Evolutionary conservation across 2,329 filamentous ascomycete genomes (phyloP).

Genomic region (Corniculantispora saksenae): DNA sequence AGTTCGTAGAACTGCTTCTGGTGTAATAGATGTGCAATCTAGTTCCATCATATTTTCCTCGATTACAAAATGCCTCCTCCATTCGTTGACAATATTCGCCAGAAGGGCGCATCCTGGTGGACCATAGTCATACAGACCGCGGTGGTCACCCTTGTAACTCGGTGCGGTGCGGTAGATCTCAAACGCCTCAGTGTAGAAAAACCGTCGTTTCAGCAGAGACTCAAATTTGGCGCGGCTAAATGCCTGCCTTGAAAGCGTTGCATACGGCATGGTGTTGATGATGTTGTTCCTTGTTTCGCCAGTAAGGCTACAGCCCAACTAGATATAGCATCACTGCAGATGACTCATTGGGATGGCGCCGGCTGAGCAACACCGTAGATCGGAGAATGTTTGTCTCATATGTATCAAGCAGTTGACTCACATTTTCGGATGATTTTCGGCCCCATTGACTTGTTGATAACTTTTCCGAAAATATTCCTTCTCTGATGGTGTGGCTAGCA

Average conservation of each 20-base stretch:
- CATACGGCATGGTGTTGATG: no score
- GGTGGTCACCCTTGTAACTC: slow-evolving; percentile 19
- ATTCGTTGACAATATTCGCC: slow-evolving; percentile 23
- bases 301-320: no score
- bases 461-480: no score
- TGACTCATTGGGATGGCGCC: no score
- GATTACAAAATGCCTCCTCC: slow-evolving; percentile 22
- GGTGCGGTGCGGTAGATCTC: slow-evolving; percentile 55
- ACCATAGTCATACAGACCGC: slow-evolving; percentile 23
- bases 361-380: no score
- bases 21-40: slow-evolving; percentile 70
- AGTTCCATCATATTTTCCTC: slow-evolving; percentile 47
- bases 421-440: no score
- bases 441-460: no score
- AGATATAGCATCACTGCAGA: no score
- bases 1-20: slow-evolving; percentile 68
- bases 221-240: slow-evolving; percentile 65
- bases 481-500: no score
- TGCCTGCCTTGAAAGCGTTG: not conserved
- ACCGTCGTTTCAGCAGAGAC: slow-evolving; percentile 61
- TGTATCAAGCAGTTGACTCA: no score
- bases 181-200: slow-evolving; percentile 69
- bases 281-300: no score
- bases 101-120: slow-evolving; percentile 22
- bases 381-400: no score